Evolutionary conservation across 306 rosid genomes (phyloP).

Genomic region (Ceratonia siliqua): DNA sequence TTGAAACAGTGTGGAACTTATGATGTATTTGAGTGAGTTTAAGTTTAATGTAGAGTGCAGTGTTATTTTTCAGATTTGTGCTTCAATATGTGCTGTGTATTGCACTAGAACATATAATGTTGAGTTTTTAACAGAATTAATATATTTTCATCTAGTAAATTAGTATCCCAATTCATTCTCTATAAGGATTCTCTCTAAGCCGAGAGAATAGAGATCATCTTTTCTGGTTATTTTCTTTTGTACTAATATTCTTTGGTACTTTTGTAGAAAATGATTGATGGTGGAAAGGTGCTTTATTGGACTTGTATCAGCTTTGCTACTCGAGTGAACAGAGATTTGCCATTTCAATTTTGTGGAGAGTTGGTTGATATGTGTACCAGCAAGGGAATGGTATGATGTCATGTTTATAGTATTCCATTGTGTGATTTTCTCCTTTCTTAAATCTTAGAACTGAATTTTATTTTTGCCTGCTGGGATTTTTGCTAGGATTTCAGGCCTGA

Average conservation of each 20-base stretch:
- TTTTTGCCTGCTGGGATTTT: not conserved
- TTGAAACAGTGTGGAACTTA: no score
- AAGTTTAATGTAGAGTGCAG: no score
- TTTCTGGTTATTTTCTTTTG: not conserved
- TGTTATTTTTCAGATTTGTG: no score
- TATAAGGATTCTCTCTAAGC: not conserved
- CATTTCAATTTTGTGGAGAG: conserved; percentile 25
- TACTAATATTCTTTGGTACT: not conserved
- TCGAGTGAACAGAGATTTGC: not conserved
- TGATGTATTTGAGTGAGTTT: no score
- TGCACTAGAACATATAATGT: no score
- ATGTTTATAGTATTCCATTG: not conserved
- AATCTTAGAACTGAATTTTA: not conserved
- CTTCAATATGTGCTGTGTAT: no score
- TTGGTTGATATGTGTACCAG: conserved; percentile 56
- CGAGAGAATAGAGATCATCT: not conserved
- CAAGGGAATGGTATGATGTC: conserved; percentile 72
- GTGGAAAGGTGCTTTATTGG: conserved; percentile 62
- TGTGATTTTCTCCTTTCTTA: not conserved
- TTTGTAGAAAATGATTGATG: conserved; percentile 71
- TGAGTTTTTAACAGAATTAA: no score
- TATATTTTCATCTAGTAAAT: not conserved
- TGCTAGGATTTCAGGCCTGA: conserved; percentile 42
- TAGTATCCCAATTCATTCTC: not conserved
- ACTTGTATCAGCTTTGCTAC: conserved; percentile 53